Percentiles rank a stretch among this genome's conserved stretches.
Conservation (phyloP, 225 moss, liverwort and hornwort species). For the Thuidium tamariscinum region DNA sequence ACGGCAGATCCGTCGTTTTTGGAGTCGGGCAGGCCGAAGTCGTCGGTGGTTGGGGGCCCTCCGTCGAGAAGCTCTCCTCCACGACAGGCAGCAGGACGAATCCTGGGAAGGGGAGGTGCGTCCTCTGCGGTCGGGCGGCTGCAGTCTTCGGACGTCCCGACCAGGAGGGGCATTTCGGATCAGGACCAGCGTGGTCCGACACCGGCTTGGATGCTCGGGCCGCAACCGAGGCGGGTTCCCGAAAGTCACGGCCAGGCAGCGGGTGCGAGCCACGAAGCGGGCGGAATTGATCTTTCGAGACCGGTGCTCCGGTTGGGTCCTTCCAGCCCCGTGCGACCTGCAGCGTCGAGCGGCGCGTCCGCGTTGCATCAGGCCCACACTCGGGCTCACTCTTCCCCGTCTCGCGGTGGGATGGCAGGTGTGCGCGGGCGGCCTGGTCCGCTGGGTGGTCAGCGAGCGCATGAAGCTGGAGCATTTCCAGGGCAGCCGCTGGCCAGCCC, state of each 20-base stretch:
- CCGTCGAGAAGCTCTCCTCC: neutral
- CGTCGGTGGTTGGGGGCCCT: neutral
- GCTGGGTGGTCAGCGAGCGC: neutral
- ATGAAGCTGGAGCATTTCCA: slow-evolving; percentile 5
- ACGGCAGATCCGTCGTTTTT: neutral
- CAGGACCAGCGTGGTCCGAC: neutral
- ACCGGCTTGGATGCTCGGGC: slow-evolving; percentile 9
- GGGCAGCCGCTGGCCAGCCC: neutral
- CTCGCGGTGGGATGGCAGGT: neutral
- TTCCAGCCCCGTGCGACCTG: neutral
- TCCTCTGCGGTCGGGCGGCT: neutral
- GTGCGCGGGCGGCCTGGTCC: neutral
- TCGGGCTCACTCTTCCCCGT: neutral
- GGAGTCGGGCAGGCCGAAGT: neutral
- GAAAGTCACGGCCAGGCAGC: neutral
- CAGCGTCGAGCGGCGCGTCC: neutral
- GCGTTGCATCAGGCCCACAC: neutral
- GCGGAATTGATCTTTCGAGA: neutral
- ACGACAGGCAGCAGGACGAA: slow-evolving; percentile 1
- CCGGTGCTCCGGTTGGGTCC: slow-evolving; percentile 1
- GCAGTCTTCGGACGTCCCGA: neutral
- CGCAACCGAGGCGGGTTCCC: neutral
- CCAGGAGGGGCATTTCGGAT: neutral
- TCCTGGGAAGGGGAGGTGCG: neutral
- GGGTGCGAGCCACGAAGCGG: neutral